phyloP scores from a whole-genome alignment of 2,329 filamentous ascomycete species.

The Apiospora kogelbergensis region DNA sequence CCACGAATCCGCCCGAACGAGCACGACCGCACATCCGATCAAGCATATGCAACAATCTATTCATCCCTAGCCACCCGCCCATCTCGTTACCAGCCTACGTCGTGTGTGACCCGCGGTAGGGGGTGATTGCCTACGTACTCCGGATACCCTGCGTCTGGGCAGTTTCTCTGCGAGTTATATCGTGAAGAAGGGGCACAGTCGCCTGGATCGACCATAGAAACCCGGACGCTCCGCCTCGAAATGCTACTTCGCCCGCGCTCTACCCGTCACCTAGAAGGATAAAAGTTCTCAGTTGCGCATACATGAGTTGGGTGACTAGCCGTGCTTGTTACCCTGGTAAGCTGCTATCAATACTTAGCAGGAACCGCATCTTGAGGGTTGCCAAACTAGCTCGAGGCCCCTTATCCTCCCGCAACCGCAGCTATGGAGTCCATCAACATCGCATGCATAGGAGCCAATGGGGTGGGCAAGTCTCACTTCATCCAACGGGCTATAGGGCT shows the following conservation, averaged over 20 bases:
- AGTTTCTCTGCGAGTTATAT: background rate
- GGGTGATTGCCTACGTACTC: background rate
- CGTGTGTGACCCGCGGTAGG: background rate
- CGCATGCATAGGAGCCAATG: conserved; percentile 64
- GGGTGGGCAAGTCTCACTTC: conserved; percentile 68
- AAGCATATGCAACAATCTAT: background rate
- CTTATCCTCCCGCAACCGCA: background rate
- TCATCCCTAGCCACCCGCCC: background rate
- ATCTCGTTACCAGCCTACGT: background rate
- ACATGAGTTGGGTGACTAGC: background rate
- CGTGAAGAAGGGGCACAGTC: background rate
- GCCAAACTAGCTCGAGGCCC: background rate
- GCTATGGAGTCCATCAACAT: conserved; percentile 63
- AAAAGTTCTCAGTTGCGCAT: background rate
- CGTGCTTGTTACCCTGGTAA: background rate
- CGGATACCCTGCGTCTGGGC: background rate
- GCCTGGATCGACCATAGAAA: background rate
- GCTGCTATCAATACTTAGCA: background rate
- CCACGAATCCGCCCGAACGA: background rate
- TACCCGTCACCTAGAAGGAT: background rate
- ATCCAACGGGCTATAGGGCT: conserved; percentile 63
- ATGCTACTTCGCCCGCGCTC: background rate
- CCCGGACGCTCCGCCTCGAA: background rate
- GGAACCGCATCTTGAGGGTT: background rate
- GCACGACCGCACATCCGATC: background rate